Percentiles rank a stretch among this genome's conserved stretches.
These are phyloP conservation scores for Lepraria neglecta DNA, from an alignment of 495 filamentous ascomycete species.

Conservation along the genomic window DNA sequence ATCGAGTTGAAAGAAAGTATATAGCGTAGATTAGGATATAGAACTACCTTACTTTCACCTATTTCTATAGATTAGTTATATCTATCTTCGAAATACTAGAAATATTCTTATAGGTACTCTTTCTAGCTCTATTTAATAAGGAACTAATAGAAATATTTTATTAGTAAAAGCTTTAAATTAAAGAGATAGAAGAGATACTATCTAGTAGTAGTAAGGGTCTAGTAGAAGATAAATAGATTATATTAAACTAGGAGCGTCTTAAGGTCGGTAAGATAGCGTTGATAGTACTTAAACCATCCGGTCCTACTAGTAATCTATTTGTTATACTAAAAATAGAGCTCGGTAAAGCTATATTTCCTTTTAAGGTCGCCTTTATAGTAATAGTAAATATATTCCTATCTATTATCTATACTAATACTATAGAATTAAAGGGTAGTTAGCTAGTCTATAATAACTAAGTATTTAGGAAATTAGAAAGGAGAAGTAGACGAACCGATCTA, in stretches of 20 bases:
- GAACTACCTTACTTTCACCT: slow-evolving; percentile 9
- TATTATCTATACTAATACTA: slow-evolving; percentile 11
- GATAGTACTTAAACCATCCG: too few relatives aligned
- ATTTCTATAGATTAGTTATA: too few relatives aligned
- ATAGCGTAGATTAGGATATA: slow-evolving; percentile 15
- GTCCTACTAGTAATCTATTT: slow-evolving; percentile 10
- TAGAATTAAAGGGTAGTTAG: slow-evolving; percentile 1
- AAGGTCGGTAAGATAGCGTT: too few relatives aligned
- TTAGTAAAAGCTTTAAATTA: too few relatives aligned
- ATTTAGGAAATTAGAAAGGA: slow-evolving; percentile 17
- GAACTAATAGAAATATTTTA: too few relatives aligned
- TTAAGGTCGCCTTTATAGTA: slow-evolving; percentile 19
- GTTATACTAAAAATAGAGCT: slow-evolving; percentile 28
- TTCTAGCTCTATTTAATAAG: too few relatives aligned
- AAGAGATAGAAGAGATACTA: too few relatives aligned
- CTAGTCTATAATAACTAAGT: neutral
- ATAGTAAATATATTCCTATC: slow-evolving; percentile 17
- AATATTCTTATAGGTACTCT: too few relatives aligned
- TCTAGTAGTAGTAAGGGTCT: too few relatives aligned
- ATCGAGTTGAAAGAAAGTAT: slow-evolving; percentile 17
- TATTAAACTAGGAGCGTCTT: too few relatives aligned
- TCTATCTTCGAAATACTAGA: too few relatives aligned
- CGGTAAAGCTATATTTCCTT: slow-evolving; percentile 23
- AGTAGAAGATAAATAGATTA: too few relatives aligned
- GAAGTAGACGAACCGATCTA: slow-evolving; percentile 16